Evolutionary conservation across 768 basidiomycete genomes (phyloP).

Genomic region (Serendipita sp.): DNA sequence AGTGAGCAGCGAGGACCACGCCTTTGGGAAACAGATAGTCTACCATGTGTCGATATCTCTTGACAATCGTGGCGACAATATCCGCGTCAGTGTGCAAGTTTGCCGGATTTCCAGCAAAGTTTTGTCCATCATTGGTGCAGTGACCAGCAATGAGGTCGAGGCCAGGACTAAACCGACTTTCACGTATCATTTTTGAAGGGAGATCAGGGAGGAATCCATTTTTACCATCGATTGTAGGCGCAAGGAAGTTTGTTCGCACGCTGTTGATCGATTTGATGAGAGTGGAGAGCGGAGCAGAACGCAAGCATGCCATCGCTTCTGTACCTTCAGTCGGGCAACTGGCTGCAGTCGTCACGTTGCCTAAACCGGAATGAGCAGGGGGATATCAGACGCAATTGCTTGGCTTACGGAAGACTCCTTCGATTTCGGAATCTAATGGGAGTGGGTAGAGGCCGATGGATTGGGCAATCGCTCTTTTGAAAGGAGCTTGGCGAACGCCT

Average conservation of each 20-base stretch:
- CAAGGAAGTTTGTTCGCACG: constrained; percentile 18
- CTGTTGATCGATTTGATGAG: constrained; percentile 20
- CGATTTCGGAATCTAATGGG: constrained; percentile 16
- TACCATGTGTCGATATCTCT: constrained; percentile 11
- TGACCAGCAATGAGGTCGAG: constrained; percentile 27
- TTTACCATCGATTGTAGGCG: constrained; percentile 10
- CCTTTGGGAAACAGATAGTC: neutral
- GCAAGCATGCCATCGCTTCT: constrained; percentile 22
- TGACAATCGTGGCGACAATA: constrained; percentile 18
- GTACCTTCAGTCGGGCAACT: constrained; percentile 17
- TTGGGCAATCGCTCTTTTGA: constrained; percentile 27
- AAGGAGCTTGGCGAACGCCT: constrained; percentile 22
- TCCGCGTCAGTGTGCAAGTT: constrained; percentile 28
- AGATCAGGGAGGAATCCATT: constrained; percentile 18
- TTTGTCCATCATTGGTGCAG: constrained; percentile 28
- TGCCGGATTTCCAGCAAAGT: constrained; percentile 24
- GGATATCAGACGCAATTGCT: neutral
- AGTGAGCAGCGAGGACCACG: constrained; percentile 18
- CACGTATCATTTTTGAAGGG: constrained; percentile 22
- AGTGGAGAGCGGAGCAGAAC: constrained; percentile 22
- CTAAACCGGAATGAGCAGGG: neutral
- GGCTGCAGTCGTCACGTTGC: constrained; percentile 18
- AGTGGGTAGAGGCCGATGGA: constrained; percentile 29
- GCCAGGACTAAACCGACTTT: constrained; percentile 18
- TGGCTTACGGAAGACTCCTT: constrained; percentile 21